These are phyloP conservation scores for Eucalyptus lansdowneana DNA, from an alignment of 345 rosid species.

Conservation along the genomic window DNA sequence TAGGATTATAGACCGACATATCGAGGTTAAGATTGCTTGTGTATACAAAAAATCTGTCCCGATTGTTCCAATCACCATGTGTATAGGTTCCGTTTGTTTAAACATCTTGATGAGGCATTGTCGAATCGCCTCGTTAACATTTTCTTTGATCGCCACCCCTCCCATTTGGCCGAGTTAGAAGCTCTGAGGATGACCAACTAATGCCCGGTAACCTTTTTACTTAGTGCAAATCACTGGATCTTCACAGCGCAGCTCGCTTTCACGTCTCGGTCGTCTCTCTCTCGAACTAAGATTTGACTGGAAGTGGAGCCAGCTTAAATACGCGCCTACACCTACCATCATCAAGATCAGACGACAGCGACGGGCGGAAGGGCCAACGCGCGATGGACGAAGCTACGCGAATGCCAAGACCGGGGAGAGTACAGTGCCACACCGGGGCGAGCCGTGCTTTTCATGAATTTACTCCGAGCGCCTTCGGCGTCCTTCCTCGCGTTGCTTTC, in stretches of 20 bases:
- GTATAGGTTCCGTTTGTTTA: neutral
- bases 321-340: neutral
- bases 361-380: neutral
- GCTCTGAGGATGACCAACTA: neutral
- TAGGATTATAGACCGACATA: neutral
- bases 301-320: neutral
- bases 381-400: neutral
- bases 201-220: neutral
- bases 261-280: neutral
- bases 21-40: neutral
- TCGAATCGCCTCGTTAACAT: neutral
- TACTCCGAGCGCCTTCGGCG: neutral
- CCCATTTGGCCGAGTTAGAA: neutral
- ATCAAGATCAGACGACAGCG: neutral
- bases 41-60: neutral
- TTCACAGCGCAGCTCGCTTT: neutral
- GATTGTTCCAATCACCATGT: neutral
- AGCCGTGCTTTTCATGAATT: neutral
- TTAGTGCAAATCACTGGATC: neutral
- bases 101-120: neutral
- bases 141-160: neutral
- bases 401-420: too few relatives aligned
- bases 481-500: neutral
- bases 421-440: neutral
- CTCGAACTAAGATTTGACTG: neutral